phyloP scores from a whole-genome alignment of 768 basidiomycete species.

The Rhodosporidiobolus sp. region DNA sequence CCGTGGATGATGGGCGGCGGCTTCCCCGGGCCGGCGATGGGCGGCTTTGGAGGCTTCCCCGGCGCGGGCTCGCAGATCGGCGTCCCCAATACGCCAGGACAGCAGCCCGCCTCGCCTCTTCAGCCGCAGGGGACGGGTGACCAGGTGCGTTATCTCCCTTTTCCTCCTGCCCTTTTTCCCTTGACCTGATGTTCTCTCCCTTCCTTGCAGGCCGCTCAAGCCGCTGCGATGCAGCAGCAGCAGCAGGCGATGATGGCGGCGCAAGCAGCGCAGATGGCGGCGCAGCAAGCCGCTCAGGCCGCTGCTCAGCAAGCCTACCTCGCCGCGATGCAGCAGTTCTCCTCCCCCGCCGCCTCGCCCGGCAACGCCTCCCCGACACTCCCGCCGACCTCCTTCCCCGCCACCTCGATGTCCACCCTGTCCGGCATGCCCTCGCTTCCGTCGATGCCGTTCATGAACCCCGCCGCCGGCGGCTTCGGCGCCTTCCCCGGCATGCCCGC shows the following conservation, averaged over 20 bases:
- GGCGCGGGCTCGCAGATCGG: conserved; percentile 48
- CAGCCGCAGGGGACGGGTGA: conserved; percentile 28
- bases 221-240: conserved; percentile 48
- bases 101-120: conserved; percentile 56
- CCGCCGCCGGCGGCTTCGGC: conserved; percentile 1
- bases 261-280: conserved; percentile 53
- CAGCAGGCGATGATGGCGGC: conserved; percentile 77
- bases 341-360: neutral
- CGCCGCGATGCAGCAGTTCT: conserved; percentile 35
- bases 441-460: conserved; percentile 21
- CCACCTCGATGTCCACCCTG: conserved; percentile 20
- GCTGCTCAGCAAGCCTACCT: conserved; percentile 37
- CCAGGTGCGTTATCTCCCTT: conserved; percentile 42
- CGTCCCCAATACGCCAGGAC: conserved; percentile 54
- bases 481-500: conserved; percentile 4
- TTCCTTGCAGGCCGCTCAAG: neutral
- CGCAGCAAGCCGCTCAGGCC: conserved; percentile 56
- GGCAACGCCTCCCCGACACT: conserved; percentile 10
- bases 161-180: neutral
- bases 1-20: conserved; percentile 38
- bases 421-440: conserved; percentile 3
- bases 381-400: conserved; percentile 10
- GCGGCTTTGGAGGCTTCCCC: conserved; percentile 52
- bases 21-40: conserved; percentile 62
- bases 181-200: neutral